Conservation (phyloP, 2,329 filamentous ascomycete genomes). For the Akanthomyces dipterigenus region DNA sequence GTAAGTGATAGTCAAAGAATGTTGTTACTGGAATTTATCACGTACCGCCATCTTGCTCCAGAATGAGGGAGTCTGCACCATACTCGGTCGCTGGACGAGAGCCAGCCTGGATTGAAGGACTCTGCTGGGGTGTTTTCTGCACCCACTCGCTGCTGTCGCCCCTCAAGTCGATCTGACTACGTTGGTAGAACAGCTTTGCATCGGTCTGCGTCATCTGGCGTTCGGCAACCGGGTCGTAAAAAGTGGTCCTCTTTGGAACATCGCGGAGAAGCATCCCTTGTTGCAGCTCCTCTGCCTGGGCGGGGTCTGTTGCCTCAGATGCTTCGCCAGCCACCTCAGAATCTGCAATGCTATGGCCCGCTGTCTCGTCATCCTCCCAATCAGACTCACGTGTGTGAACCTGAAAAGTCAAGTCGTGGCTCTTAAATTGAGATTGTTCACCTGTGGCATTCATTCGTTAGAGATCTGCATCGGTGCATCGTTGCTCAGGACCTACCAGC, state of each 20-base stretch:
- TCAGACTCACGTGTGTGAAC: slow-evolving; percentile 17
- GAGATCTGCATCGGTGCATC: background rate
- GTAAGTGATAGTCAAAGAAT: slow-evolving; percentile 34
- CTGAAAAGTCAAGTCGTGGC: slow-evolving; percentile 13
- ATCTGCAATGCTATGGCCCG: slow-evolving; percentile 10
- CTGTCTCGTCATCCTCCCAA: slow-evolving; percentile 15
- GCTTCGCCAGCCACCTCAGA: slow-evolving; percentile 18
- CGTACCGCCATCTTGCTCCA: slow-evolving; percentile 23
- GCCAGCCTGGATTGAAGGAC: slow-evolving; percentile 35
- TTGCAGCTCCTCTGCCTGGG: slow-evolving; percentile 29
- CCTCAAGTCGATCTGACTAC: slow-evolving; percentile 62
- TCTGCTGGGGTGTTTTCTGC: slow-evolving; percentile 39
- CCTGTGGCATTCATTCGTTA: background rate
- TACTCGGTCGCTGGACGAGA: slow-evolving; percentile 30
- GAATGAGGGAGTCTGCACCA: slow-evolving; percentile 28
- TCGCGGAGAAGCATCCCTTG: slow-evolving; percentile 57
- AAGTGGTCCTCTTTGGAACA: slow-evolving; percentile 66
- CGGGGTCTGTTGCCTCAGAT: slow-evolving; percentile 16
- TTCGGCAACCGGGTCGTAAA: slow-evolving; percentile 89
- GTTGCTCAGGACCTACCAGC: background rate
- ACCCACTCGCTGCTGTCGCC: slow-evolving; percentile 30
- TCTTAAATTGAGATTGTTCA: background rate
- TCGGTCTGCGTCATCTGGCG: slow-evolving; percentile 92
- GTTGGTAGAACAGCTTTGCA: slow-evolving; percentile 92
- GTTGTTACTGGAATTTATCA: slow-evolving; percentile 12